Base-by-base conservation (phyloP, 441 rosid species). In the Croton laevigatus region DNA sequence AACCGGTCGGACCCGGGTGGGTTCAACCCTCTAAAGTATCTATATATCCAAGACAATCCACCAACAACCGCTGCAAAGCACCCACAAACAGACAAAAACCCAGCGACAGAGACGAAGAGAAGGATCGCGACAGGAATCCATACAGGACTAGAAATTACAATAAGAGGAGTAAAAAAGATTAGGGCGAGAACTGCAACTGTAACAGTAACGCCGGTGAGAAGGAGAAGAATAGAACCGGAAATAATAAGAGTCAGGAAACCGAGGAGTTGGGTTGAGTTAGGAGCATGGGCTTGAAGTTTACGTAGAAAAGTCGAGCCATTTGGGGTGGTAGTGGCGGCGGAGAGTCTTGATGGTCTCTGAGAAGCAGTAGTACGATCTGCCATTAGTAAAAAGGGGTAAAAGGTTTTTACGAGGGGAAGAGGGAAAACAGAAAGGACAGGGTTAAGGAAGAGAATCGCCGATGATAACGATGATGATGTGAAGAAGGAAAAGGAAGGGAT, bases 1-100 rank as follows among this genome's bases (percentile, higher is more conserved):
- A 88, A 79, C 78, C 83, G 83, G 20, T 84, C 86, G 46, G 91
- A 85, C 22, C 97, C 97, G 0, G 85, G 80, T 8, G 93, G 99
- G 57, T 85, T 78, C 86, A 89, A 55, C 59, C 98, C 97, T 68
- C 74, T 80, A 49, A 73, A 80, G 77, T 92, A 94, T 70, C 81
- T 64, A 61, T 89, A 92, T 71, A 75, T 71, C 99, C 98, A 94
- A 34, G 87, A 83, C 22, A 76, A 22, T 3, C 77, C 76, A 23
- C 83, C 91, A 59, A 75, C 76, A 0, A 62, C 64, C 14, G 81
- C 82, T 3, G 84, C 77, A 3, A 82, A 73, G 65, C 81, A 80
- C 6, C 93, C 98, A 10, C 88, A 84, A 12, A 87, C 14, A 3
- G 81, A 79, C 66, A 88, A 70, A 60, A 86, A 69, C 36, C 87